Conservation (phyloP, 495 filamentous ascomycete genomes). For the Xylaria longipes region DNA sequence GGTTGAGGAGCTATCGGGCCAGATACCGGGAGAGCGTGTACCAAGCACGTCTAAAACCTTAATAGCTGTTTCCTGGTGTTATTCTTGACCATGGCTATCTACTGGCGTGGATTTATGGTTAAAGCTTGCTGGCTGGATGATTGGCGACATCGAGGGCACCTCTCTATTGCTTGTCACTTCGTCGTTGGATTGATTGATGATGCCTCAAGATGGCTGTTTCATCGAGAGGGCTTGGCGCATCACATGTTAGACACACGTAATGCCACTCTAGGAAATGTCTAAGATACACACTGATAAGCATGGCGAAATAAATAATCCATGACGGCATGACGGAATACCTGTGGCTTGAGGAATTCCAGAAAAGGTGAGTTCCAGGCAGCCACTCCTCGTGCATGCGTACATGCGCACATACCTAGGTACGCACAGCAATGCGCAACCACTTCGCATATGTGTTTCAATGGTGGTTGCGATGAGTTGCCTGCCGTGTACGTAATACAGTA, state of each 20-base stretch:
- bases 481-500: background rate
- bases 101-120: background rate
- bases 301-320: background rate
- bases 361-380: background rate
- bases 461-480: constrained; percentile 7
- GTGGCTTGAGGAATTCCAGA: background rate
- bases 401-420: constrained; percentile 2
- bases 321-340: background rate
- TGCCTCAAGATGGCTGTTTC: background rate
- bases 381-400: background rate
- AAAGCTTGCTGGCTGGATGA: background rate
- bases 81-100: background rate
- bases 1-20: background rate
- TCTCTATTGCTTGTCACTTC: background rate
- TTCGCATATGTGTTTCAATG: constrained; percentile 1
- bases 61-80: background rate
- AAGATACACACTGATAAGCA: constrained; percentile 6
- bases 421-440: background rate
- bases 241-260: constrained; percentile 21
- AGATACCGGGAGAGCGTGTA: background rate
- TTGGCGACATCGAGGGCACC: background rate
- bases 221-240: constrained; percentile 24
- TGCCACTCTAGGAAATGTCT: background rate
- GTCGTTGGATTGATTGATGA: constrained; percentile 6
- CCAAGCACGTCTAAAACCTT: background rate